Conservation (phyloP, 208 protist genomes). For the Leishmania tropica region DNA sequence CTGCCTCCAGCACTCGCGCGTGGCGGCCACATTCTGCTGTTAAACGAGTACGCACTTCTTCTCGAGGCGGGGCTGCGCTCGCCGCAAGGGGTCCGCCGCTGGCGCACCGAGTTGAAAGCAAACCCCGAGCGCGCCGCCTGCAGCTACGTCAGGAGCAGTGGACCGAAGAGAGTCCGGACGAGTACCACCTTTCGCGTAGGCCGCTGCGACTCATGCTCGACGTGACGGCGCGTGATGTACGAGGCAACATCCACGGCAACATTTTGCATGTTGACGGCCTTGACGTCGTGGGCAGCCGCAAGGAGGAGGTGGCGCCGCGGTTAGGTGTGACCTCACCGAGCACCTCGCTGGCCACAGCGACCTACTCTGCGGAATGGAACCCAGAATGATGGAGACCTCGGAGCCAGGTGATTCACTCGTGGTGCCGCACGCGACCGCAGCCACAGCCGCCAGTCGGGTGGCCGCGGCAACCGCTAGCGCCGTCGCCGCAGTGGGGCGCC, state of each 20-base stretch:
- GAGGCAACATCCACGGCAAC: conserved; percentile 41
- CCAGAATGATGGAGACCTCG: conserved; percentile 18
- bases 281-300: conserved; percentile 47
- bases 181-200: conserved; percentile 37
- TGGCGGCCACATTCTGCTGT: conserved; percentile 25
- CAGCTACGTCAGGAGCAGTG: conserved; percentile 32
- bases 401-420: neutral
- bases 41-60: conserved; percentile 44
- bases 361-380: conserved; percentile 30
- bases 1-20: neutral
- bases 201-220: conserved; percentile 56
- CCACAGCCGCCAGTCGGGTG: too few species aligned
- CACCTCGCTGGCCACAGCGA: conserved; percentile 20
- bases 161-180: conserved; percentile 16
- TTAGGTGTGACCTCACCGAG: conserved; percentile 45
- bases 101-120: conserved; percentile 25
- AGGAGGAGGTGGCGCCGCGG: conserved; percentile 51
- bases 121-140: conserved; percentile 44
- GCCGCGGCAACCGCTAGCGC: too few species aligned
- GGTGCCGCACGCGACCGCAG: too few species aligned
- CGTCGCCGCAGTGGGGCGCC: too few species aligned
- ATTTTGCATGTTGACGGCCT: conserved; percentile 57
- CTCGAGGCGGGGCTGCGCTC: conserved; percentile 40
- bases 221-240: conserved; percentile 39
- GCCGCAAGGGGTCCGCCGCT: conserved; percentile 31